Base-by-base conservation (phyloP, 176 grass and related monocot species). In the Ampelocalamus luodianensis region DNA sequence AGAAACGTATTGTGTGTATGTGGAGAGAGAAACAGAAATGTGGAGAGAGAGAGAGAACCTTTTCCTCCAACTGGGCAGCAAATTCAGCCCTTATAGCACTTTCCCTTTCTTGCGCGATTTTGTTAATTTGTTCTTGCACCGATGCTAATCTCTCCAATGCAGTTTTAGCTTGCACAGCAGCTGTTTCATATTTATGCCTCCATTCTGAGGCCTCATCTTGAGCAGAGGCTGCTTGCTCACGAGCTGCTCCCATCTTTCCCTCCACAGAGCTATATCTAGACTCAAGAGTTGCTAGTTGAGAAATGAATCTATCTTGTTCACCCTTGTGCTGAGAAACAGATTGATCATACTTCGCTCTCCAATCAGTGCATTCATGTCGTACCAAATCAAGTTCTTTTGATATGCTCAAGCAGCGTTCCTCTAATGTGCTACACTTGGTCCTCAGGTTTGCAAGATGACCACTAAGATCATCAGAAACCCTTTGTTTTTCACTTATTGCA, bases 191-290 rank as follows among this genome's bases (percentile, higher is more conserved):
- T 82, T 91, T 96, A 74, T 38, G 82, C 79, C 71, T 96, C 94
- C 94, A 96, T 83, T 93, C 94, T 59, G 53, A 68, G 50, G 94
- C 94, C 62, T 96, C 94, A 8, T 83, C 91, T 85, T 91, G 84
- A 74, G 94, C 86, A 69, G 89, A 89, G 1, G 73, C 82, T 65
- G 73, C 86, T 27, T 86, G 94, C 87, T 93, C 94, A 82, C 55
- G 80, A 51, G 94, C 94, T 78, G 88, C 89, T 10, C 75, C 89
- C 70, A 91, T 80, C 86, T 82, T 93, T 67, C 81, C 91, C 74
- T 91, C 94, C 60, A 83, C 49, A 68, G 81, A 85, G 72, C 86
- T 89, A 74, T 85, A 80, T 56, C 87, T 93, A 11, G 91, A 85
- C 54, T 96, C 80, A 22, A 96, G 56, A 68, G 81, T 82, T 39